Evolutionary conservation across 2,329 filamentous ascomycete genomes (phyloP).

Genomic region (Colletotrichum tofieldiae): DNA sequence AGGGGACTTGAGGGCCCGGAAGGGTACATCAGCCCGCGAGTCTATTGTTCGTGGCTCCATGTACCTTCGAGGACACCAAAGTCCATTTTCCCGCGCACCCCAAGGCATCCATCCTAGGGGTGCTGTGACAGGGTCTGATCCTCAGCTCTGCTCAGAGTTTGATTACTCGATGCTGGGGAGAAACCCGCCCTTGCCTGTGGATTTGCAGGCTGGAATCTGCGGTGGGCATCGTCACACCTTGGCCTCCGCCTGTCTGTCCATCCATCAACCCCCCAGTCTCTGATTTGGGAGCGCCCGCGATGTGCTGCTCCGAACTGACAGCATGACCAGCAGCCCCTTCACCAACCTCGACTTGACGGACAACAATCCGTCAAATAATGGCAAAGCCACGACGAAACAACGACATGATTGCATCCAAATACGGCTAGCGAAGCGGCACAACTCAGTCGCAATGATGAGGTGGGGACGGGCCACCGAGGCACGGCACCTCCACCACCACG

Average conservation of each 20-base stretch:
- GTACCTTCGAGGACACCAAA: conserved; percentile 12
- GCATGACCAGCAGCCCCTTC: neutral
- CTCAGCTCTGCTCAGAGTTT: conserved; percentile 30
- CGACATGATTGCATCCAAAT: neutral
- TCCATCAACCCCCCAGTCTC: neutral
- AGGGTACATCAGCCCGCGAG: neutral
- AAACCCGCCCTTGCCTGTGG: conserved; percentile 4
- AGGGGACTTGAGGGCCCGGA: neutral
- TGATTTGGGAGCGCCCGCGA: neutral
- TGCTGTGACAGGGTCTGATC: conserved; percentile 39
- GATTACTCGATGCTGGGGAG: conserved; percentile 10
- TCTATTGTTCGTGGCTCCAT: neutral
- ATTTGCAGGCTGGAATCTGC: neutral
- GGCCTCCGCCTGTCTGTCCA: neutral
- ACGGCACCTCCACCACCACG: neutral
- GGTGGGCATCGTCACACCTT: neutral
- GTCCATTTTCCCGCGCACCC: neutral
- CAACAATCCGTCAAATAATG: neutral
- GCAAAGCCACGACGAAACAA: neutral
- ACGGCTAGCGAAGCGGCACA: neutral
- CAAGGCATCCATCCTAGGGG: neutral
- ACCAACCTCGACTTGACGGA: neutral
- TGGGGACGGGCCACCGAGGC: neutral
- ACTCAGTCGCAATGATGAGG: neutral
- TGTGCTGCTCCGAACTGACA: neutral